These are phyloP conservation scores for Xerocomus spinulosus DNA, from an alignment of 768 basidiomycete genomes.

Conservation along the genomic window DNA sequence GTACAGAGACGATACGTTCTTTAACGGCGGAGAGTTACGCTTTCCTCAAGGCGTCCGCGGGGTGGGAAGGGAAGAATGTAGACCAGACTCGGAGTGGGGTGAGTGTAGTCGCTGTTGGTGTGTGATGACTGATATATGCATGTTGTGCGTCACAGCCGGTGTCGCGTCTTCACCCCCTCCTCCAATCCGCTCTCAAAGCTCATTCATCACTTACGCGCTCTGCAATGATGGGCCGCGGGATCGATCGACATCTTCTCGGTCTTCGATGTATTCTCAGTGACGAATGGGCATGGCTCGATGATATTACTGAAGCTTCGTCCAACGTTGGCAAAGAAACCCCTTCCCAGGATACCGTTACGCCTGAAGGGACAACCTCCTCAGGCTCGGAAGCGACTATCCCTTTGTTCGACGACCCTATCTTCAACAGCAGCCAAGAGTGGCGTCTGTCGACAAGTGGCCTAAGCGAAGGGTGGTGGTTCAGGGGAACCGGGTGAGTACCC, in stretches of 20 bases:
- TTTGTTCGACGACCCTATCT: slow-evolving; percentile 76
- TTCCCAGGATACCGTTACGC: not conserved
- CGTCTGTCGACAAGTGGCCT: slow-evolving; percentile 86
- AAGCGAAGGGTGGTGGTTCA: slow-evolving; percentile 80
- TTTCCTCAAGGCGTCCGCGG: slow-evolving; percentile 36
- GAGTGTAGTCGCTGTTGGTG: slow-evolving; percentile 1
- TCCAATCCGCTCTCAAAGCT: slow-evolving; percentile 63
- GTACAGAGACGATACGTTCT: slow-evolving; percentile 86
- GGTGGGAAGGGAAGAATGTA: slow-evolving; percentile 13
- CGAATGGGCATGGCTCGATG: slow-evolving; percentile 27
- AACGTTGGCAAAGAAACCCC: slow-evolving; percentile 3
- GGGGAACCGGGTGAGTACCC: slow-evolving; percentile 69
- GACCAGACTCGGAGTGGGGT: slow-evolving; percentile 7
- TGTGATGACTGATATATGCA: slow-evolving; percentile 3
- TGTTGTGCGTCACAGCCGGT: slow-evolving; percentile 4
- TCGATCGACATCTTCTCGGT: slow-evolving; percentile 90
- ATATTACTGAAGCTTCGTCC: not conserved
- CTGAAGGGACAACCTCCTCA: not conserved
- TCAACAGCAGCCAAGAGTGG: slow-evolving; percentile 74
- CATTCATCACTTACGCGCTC: slow-evolving; percentile 72
- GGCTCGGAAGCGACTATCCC: slow-evolving; percentile 12
- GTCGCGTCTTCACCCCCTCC: slow-evolving; percentile 40
- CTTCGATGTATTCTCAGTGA: slow-evolving; percentile 58
- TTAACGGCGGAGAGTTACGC: slow-evolving; percentile 66
- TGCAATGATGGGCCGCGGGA: slow-evolving; percentile 76